Evolutionary conservation across 345 rosid genomes (phyloP).

Genomic region (Rubroshorea leprosula): DNA sequence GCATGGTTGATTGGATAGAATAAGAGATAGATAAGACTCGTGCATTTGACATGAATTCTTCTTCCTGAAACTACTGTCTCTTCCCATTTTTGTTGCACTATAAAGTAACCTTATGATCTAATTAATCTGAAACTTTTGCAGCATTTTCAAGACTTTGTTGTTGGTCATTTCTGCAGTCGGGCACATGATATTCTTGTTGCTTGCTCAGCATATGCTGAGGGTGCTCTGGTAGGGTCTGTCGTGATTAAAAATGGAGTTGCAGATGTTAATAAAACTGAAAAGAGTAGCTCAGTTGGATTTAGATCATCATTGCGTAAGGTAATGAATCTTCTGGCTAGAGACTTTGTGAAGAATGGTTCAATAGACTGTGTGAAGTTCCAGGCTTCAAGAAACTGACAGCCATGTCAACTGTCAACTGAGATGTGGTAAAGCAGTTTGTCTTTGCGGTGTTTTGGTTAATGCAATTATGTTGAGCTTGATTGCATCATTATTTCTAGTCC

Average conservation of each 20-base stretch:
- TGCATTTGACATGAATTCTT: too few species aligned
- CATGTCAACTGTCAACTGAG: neutral
- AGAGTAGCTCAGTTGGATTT: conserved; percentile 19
- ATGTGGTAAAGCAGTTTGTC: conserved; percentile 2
- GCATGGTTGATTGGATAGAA: too few species aligned
- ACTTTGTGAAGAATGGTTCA: conserved; percentile 32
- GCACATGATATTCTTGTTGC: conserved; percentile 38
- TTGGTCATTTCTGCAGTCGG: conserved; percentile 32
- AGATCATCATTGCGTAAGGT: conserved; percentile 21
- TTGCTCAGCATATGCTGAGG: conserved; percentile 39
- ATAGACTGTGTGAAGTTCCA: conserved; percentile 32
- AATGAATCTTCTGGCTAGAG: conserved; percentile 21
- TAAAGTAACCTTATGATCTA: neutral
- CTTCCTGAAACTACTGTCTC: too few species aligned
- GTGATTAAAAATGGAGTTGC: conserved; percentile 26
- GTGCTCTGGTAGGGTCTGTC: conserved; percentile 33
- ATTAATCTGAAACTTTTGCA: conserved; percentile 22
- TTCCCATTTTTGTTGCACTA: too few species aligned
- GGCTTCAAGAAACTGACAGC: conserved; percentile 5
- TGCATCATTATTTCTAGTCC: neutral
- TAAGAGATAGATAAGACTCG: too few species aligned
- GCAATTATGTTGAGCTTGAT: conserved; percentile 20
- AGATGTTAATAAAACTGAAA: conserved; percentile 12
- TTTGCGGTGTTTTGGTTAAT: conserved; percentile 1
- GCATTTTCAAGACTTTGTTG: conserved; percentile 44